Evolutionary conservation across 257 asterid genomes (phyloP), one percentile per base, ranked within the genome.

Genomic region (Solanum medicagineum): DNA sequence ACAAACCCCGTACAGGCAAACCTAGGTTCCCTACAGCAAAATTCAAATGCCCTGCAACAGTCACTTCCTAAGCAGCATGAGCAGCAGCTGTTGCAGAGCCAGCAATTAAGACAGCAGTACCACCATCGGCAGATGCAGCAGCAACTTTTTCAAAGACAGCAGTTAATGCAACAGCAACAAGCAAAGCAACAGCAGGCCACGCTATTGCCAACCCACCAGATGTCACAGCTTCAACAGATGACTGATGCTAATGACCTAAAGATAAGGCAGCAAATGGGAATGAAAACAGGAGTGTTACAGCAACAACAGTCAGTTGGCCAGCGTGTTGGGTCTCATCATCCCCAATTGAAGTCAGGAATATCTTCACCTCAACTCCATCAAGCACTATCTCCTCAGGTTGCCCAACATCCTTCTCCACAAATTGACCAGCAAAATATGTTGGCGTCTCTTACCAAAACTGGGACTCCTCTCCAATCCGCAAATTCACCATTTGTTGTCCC

Each of bases 401-500:
- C 92, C 47, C 97, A 89, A 81, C 98, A 95, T 89, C 89, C 91
- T 89, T 95, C 99, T 82, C 98, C 99, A 40, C 99, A 93, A 89
- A 90, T 93, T 68, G 98, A 93, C 89, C 96, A 93, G 90, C 97
- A 93, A 90, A 91, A 89, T 93, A 86, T 92, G 83, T 88, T 88
- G 89, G 49, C 92, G n/a, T 87, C 92, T 75, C 93, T 89, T 54
- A 83, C 93, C 47, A 95, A 93, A 92, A 84, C 87, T 89, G 98
- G 96, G 88, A 95, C 98, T 81, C 98, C 99, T 22, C 86, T 94
- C 89, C 99, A 92, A 83, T 90, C 99, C 82, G 92, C 95, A 69
- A 92, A 87, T 89, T 95, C 99, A 42, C 98, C 99, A 19, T 93
- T 94, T 87, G 85, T 95, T 86, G 93, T 89, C 86, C 96, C 97